Base-by-base conservation (phyloP, 1,284 basidiomycete species). In the Hymenochaete sp. region DNA sequence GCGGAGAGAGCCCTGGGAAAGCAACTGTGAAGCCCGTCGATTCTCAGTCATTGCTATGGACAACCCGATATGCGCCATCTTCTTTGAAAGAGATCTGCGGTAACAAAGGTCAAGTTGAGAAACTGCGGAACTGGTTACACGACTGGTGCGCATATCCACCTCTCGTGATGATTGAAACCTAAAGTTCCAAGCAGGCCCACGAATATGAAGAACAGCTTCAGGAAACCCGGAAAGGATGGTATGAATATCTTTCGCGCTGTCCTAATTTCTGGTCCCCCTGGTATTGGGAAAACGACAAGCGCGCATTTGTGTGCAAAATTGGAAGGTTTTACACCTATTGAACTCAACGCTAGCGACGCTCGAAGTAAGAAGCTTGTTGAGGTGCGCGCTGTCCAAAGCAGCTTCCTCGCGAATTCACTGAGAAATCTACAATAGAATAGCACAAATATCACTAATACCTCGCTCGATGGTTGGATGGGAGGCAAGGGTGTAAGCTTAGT, bases 341-440 rank as follows among this genome's bases (percentile, higher is more conserved):
- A 98, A 59, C 71, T 98, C 52, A 98, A 98, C 56, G 95, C 96
- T 0, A 96, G 92, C 63, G 96, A 98, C 57, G 75, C 88, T 1
- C 71, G 95, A 43, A 97, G 93, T 64, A 98, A 98, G 70, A 97
- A 96, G 64, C 76, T 98, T 22, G 80, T 98, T 32, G 93, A 98
- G 73, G 85, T 84, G 41, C 28, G 65, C 46, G 19, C 41, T 28
- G 16, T 18, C n/a, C 14, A 5, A 6, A 24, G 7, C 4, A 7
- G 27, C 13, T 6, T 19, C 11, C 16, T 11, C 21, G 8, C 3
- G 4, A 3, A 36, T 4, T n/a, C 3, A 10, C 9, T 22, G 25
- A 47, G n/a, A 40, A 2, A 19, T 11, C 44, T 48, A 19, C 16
- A 46, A 41, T 48, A 89, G 86, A 89, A 75, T 54, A 82, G 79